Evolutionary conservation across 768 basidiomycete species (phyloP), one percentile per base, ranked within the genome.

Genomic region (Naematelia encephala): DNA sequence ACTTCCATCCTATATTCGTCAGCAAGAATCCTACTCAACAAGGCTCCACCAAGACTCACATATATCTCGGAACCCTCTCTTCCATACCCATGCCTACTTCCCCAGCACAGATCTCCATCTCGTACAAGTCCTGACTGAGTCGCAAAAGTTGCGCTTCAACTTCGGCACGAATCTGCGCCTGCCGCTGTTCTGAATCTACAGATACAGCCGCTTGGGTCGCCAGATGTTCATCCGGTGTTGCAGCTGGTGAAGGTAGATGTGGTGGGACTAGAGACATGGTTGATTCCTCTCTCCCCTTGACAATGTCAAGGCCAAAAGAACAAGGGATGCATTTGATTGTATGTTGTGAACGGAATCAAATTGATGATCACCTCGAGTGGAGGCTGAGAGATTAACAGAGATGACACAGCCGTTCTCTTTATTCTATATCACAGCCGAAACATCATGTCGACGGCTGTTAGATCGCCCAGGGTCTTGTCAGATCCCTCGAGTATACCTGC

Each of bases 21-120:
- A 12, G 39, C n/a, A n/a, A n/a, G n/a, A n/a, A n/a, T n/a, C n/a
- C n/a, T n/a, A n/a, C n/a, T n/a, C n/a, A n/a, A n/a, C n/a, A n/a
- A 39, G 34, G 34, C 34, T 8, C 34, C 56, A 29, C n/a, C 4
- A 27, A 12, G 8, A 51, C 71, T 57, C 45, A 70, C 71, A 73
- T 51, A 30, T 68, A 73, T 3, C 60, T 51, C 12, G 69, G 67
- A 4, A 70, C 69, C 13, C 60, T 57, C 43, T 62, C 65, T 34
- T 73, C 67, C 58, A 63, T 64, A 16, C 66, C 72, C 22, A 49
- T 25, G 5, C 57, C 65, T 2, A 73, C 72, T 43, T 73, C 72
- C 12, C 72, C 72, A 0, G 72, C 69, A 29, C 72, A 73, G 16
- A 73, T 63, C 52, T 73, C 72, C 63, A 73, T 56, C 57, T 73